Evolutionary conservation across 2,329 filamentous ascomycete genomes (phyloP), one percentile per base, ranked within the genome.

Genomic region (Sporothrix pallida): DNA sequence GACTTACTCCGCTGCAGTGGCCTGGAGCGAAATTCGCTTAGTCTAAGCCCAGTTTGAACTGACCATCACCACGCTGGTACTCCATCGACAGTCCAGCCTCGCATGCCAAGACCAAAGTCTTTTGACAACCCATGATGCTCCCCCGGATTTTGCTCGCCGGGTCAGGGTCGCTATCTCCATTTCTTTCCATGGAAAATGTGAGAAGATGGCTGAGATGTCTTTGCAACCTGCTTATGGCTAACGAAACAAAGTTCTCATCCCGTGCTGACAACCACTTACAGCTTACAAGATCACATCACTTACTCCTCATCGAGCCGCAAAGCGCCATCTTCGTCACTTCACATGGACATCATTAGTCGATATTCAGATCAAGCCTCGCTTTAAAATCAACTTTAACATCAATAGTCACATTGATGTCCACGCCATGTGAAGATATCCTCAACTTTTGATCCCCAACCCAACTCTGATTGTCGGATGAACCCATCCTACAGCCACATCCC

Each of bases 31-130:
- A 48, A 23, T 67, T 50, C 63, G 63, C 44, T 50, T 67, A 12
- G 44, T 50, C 63, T 44, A 50, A 23, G n/a, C 60, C 60, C 37
- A 20, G 17, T 63, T 26, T 23, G 52, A 9, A 8, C 4, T 7
- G 20, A 12, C 10, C 7, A 63, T 3, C 37, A 46, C n/a, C 17
- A 42, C 60, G n/a, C 2, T 13, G 13, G 56, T 23, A 60, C 56
- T 60, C 26, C 26, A 13, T 60, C 56, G 15, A 60, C 56, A 8
- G 56, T 37, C 56, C 56, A 60, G 56, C 56, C 56, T 60, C 56
- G 56, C 56, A 15, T 60, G 26, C 56, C 56, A 60, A 60, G 17
- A 31, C 60, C n/a, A 31, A 6, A 15, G 31, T 37, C 31, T 37
- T 60, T 31, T 12, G 56, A 60, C 10, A 15, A 31, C 50, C 50